Base-by-base conservation (phyloP, 2,329 filamentous ascomycete species). In the Exophiala sideris region DNA sequence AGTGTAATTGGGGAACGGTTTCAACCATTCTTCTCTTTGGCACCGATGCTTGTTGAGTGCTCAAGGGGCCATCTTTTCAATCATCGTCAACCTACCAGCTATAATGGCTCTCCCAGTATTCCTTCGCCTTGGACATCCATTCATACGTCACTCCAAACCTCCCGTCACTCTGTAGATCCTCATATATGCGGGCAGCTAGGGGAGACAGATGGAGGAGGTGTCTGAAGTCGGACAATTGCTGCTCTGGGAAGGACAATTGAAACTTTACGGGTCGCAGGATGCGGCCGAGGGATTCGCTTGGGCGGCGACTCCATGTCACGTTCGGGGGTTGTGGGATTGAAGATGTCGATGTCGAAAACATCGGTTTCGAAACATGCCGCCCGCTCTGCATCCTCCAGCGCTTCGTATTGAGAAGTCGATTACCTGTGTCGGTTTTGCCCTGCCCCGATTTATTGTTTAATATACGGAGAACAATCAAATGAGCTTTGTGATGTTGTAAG, bases 1-100 rank as follows among this genome's bases (percentile, higher is more conserved):
- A 1, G 66, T 77, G 68, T 74, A 81, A 56, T 81, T 77, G 2
- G 78, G 77, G 41, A 77, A 76, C 10, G 66, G 69, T 61, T 81
- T 81, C 58, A 80, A 73, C 10, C 71, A 68, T 33, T 69, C 61
- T 60, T 73, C 67, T 3, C 29, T 35, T 39, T 54, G 39, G 16
- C 49, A 21, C 55, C 55, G 48, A n/a, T 2, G n/a, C n/a, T n/a
- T n/a, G n/a, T n/a, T n/a, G n/a, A n/a, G n/a, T n/a, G n/a, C n/a
- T n/a, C n/a, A n/a, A n/a, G n/a, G n/a, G n/a, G 7, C 16, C 7
- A 45, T 36, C 2, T n/a, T 16, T 5, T 8, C 29, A 44, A 45
- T 3, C 52, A 48, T 32, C 67, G 60, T 11, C 63, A 62, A 65
- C 63, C 10, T 72, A 75, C 79, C 78, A 81, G 63, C 78, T 69